These are phyloP conservation scores for Fusarium tupiense DNA, from an alignment of 2,329 filamentous ascomycete genomes.

Conservation along the genomic window DNA sequence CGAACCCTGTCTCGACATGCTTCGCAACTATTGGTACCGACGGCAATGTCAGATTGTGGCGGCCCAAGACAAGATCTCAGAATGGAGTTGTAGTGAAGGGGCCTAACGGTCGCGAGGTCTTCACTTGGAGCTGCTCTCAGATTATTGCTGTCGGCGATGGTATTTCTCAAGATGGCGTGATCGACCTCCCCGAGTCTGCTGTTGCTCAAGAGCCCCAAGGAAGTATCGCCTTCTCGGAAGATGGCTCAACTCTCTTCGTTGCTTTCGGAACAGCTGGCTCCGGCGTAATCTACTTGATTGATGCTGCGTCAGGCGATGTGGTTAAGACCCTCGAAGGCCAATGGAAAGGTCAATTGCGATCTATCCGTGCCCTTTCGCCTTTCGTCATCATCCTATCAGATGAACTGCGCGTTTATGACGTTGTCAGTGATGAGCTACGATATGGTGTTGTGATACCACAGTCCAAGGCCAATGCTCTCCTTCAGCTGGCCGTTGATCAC, in stretches of 20 bases:
- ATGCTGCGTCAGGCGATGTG: conserved; percentile 74
- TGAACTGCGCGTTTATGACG: conserved; percentile 81
- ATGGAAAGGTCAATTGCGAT: conserved; percentile 71
- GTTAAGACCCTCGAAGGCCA: conserved; percentile 74
- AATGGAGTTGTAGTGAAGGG: conserved; percentile 74
- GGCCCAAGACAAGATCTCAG: conserved; percentile 73
- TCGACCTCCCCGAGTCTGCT: conserved; percentile 42
- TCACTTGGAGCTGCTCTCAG: conserved; percentile 79
- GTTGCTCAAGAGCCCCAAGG: conserved; percentile 60
- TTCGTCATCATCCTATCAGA: conserved; percentile 80
- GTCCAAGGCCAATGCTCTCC: conserved; percentile 55
- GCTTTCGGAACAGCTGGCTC: conserved; percentile 65
- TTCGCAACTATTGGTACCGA: conserved; percentile 91
- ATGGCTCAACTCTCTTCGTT: conserved; percentile 84
- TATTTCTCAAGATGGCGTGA: conserved; percentile 55
- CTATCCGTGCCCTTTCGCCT: conserved; percentile 76
- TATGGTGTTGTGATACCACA: conserved; percentile 70
- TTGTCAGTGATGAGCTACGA: conserved; percentile 79
- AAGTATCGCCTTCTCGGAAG: conserved; percentile 80
- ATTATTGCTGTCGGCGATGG: conserved; percentile 63
- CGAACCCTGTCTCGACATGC: conserved; percentile 73
- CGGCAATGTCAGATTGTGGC: conserved; percentile 81
- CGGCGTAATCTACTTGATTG: conserved; percentile 78
- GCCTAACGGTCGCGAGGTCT: conserved; percentile 65
- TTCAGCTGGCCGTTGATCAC: conserved; percentile 77